Evolutionary conservation across 2,329 filamentous ascomycete species (phyloP), one percentile per base, ranked within the genome.

Genomic region (Ophiostoma novo-ulmi): DNA sequence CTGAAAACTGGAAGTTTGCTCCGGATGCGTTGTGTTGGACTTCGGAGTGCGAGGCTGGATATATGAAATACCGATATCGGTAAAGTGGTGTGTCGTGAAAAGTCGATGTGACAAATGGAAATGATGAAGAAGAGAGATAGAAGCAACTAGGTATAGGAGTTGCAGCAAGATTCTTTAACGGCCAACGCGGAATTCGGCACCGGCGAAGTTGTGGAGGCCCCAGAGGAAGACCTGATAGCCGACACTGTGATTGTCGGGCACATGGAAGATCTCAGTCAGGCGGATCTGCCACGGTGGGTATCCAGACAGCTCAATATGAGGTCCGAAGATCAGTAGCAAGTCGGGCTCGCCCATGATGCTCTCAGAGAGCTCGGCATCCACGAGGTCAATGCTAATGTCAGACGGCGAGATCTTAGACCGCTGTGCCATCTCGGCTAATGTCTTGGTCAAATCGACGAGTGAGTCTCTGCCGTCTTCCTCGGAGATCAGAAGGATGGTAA

Each of bases 201-300:
- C 89, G 11, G 93, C 91, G 80, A 88, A 99, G 76, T 90, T 92
- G 79, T 92, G 90, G 75, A 99, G 81, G 0, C 90, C 94, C 73
- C 90, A 86, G 74, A 98, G 83, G 79, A 98, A 99, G 39, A 97
- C 91, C 78, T 97, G 94, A 79, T 99, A 99, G 64, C 93, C 93
- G 22, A 99, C 94, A 1, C 89, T 89, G 73, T 91, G 86, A 78
- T 93, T 93, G 77, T 94, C 91, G 71, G 86, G 85, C 14, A 91
- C 82, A 76, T 89, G 87, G 79, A 94, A 97, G 71, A 99, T 97
- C 83, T 99, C 95, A 0, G 94, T 97, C 77, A 99, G 82, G 63
- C 95, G 87, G 73, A 98, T 87, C 80, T 97, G 95, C 95, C 95
- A 99, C 0, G 95, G 95, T 11, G 95, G 95, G 78, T 98, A 99